phyloP scores from a whole-genome alignment of 306 rosid genomes.

The Vicia faba region DNA sequence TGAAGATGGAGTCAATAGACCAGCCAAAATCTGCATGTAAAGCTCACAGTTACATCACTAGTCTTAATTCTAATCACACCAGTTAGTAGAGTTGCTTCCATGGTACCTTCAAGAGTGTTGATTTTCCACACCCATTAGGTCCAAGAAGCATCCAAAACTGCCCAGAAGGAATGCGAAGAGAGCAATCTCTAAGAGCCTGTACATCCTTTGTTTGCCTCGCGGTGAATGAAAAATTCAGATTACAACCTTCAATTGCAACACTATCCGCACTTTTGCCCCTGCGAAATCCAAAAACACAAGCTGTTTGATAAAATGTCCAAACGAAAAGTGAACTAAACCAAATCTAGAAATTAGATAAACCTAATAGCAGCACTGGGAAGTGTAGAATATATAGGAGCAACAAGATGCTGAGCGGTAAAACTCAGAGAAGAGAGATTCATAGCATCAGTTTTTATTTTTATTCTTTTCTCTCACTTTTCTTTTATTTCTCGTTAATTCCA shows the following conservation, averaged over 20 bases:
- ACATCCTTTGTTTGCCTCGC: conserved; percentile 50
- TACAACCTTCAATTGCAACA: conserved; percentile 64
- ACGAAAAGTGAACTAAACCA: conserved; percentile 14
- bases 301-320: conserved; percentile 44
- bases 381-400: conserved; percentile 47
- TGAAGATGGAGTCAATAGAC: conserved; percentile 65
- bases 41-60: neutral
- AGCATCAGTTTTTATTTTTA: neutral
- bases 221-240: conserved; percentile 60
- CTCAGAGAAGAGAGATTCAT: conserved; percentile 45
- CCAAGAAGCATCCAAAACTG: conserved; percentile 96
- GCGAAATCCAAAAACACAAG: conserved; percentile 14
- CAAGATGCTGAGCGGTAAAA: conserved; percentile 19
- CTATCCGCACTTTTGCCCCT: conserved; percentile 46
- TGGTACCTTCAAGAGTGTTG: conserved; percentile 81
- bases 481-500: no score
- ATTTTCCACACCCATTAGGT: conserved; percentile 88
- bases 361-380: conserved; percentile 39
- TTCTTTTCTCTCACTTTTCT: no score
- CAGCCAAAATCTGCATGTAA: conserved; percentile 72
- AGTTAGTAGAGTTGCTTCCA: neutral
- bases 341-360: conserved; percentile 7
- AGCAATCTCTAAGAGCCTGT: conserved; percentile 70
- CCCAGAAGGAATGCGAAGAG: conserved; percentile 74
- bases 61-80: neutral